Evolutionary conservation across 2,329 filamentous ascomycete genomes (phyloP).

Genomic region (Acarospora socialis): DNA sequence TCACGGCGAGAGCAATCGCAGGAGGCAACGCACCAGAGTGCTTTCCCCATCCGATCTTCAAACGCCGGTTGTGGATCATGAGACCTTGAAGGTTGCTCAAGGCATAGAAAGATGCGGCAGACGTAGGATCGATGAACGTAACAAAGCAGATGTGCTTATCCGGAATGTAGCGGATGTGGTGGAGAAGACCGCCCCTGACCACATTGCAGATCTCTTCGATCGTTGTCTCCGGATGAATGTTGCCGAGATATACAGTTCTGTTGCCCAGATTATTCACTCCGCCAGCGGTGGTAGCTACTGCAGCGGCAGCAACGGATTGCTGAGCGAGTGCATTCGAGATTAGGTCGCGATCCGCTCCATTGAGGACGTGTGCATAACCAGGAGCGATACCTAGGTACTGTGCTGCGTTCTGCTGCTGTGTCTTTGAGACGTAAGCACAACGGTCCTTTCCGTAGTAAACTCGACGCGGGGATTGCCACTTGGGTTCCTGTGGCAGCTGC

Average conservation of each 20-base stretch:
- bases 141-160: conserved; percentile 99
- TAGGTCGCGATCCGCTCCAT: conserved; percentile 86
- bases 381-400: conserved; percentile 96
- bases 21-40: conserved; percentile 93
- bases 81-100: conserved; percentile 92
- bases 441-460: conserved; percentile 99
- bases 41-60: conserved; percentile 99
- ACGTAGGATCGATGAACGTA: conserved; percentile 96
- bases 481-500: conserved; percentile 86
- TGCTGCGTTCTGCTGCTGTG: conserved; percentile 95
- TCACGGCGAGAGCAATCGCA: conserved; percentile 89
- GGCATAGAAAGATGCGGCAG: conserved; percentile 93
- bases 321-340: conserved; percentile 94
- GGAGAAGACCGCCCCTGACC: conserved; percentile 82
- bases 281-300: conserved; percentile 89
- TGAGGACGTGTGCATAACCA: conserved; percentile 90
- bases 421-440: conserved; percentile 98
- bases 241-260: conserved; percentile 92
- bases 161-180: conserved; percentile 97
- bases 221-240: conserved; percentile 97
- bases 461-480: conserved; percentile 89
- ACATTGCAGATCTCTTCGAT: conserved; percentile 99
- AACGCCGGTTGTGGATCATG: conserved; percentile 95
- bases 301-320: conserved; percentile 91
- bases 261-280: conserved; percentile 97